These are phyloP conservation scores for Paraphaeosphaeria minitans DNA, from an alignment of 2,329 filamentous ascomycete species.

Conservation along the genomic window DNA sequence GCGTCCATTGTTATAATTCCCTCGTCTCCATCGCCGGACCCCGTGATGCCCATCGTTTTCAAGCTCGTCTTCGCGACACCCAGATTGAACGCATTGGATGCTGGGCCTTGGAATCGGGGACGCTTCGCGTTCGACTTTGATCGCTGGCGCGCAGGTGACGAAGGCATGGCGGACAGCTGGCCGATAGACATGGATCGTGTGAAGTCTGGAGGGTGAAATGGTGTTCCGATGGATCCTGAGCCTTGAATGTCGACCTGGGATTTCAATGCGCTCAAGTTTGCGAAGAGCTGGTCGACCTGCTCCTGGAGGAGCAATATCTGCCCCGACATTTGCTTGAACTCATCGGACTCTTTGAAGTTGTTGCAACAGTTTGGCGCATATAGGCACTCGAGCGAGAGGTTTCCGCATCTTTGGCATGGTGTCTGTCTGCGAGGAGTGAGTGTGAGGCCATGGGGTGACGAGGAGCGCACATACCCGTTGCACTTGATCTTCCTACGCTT, in stretches of 20 bases:
- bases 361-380: conserved; percentile 74
- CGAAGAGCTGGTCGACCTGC: conserved; percentile 79
- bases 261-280: conserved; percentile 71
- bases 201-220: conserved; percentile 38
- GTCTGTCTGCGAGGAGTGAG: conserved; percentile 48
- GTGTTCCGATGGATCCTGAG: conserved; percentile 37
- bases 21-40: conserved; percentile 66
- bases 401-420: conserved; percentile 68
- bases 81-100: conserved; percentile 82
- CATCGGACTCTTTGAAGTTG: conserved; percentile 90
- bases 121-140: conserved; percentile 51
- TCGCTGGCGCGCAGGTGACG: conserved; percentile 46
- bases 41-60: conserved; percentile 85
- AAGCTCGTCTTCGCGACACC: conserved; percentile 86
- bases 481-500: conserved; percentile 71
- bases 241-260: conserved; percentile 48
- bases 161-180: conserved; percentile 40
- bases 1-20: conserved; percentile 58
- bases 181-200: conserved; percentile 45
- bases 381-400: conserved; percentile 66
- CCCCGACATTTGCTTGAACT: conserved; percentile 80
- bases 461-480: conserved; percentile 53
- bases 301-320: conserved; percentile 79
- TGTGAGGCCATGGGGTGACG: background rate
- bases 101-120: conserved; percentile 79